Conservation (phyloP, 768 basidiomycete genomes). For the Boletus sensibilis region DNA sequence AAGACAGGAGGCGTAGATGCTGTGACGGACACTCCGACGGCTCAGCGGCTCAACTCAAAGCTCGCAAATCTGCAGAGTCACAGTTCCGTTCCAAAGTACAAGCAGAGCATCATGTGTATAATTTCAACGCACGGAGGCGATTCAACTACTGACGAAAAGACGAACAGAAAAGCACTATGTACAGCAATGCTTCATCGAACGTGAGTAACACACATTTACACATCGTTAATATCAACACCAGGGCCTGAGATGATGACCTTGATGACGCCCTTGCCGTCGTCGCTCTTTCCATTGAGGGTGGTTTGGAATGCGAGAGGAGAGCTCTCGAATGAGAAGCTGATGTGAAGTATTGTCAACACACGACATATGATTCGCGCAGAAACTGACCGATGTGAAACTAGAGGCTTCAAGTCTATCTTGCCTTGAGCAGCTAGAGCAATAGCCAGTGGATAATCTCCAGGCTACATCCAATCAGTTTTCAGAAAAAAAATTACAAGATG, state of each 20-base stretch:
- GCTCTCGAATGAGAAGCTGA: slow-evolving; percentile 71
- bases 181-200: neutral
- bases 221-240: slow-evolving; percentile 47
- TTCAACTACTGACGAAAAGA: neutral
- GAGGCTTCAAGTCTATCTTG: slow-evolving; percentile 80
- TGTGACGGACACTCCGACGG: neutral
- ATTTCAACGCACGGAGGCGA: neutral
- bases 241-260: slow-evolving; percentile 89
- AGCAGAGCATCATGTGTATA: too few relatives aligned
- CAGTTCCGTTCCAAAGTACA: neutral
- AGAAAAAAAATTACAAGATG: neutral
- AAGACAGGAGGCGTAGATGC: neutral
- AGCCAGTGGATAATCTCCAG: slow-evolving; percentile 83
- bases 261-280: slow-evolving; percentile 85
- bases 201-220: slow-evolving; percentile 23
- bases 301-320: slow-evolving; percentile 80
- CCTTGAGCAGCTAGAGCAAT: slow-evolving; percentile 82
- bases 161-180: neutral
- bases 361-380: neutral
- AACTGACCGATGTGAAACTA: slow-evolving; percentile 81
- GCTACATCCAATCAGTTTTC: slow-evolving; percentile 37
- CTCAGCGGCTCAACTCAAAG: neutral
- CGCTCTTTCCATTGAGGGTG: slow-evolving; percentile 75
- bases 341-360: neutral
- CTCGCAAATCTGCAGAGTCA: neutral